Evolutionary conservation across 495 filamentous ascomycete genomes (phyloP).

Genomic region (Pyrenula massariospora): DNA sequence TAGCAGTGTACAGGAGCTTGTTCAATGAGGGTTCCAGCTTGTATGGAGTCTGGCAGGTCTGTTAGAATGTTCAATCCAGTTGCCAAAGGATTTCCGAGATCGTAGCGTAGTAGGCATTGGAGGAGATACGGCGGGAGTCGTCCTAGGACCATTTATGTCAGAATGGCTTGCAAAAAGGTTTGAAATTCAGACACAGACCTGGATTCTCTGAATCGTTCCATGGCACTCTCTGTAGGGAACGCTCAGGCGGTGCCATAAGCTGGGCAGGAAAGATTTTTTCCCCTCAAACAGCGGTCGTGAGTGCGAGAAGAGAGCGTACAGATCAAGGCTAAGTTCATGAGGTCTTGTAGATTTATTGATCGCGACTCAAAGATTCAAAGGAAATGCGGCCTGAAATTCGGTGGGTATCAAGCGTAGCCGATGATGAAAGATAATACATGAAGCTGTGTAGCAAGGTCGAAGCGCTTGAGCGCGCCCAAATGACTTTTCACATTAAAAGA

Average conservation of each 20-base stretch:
- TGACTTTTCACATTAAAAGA: too few relatives aligned
- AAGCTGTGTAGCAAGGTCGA: too few relatives aligned
- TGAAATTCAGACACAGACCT: not conserved
- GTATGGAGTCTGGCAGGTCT: slow-evolving; percentile 7
- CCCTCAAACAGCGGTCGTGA: not conserved
- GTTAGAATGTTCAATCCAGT: slow-evolving; percentile 42
- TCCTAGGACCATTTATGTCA: slow-evolving; percentile 26
- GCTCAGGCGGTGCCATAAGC: not conserved
- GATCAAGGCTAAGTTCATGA: not conserved
- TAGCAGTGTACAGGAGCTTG: slow-evolving; percentile 32
- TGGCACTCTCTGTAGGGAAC: not conserved
- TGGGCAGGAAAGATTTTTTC: not conserved
- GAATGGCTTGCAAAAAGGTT: not conserved
- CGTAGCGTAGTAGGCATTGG: slow-evolving; percentile 44
- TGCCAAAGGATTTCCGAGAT: slow-evolving; percentile 34
- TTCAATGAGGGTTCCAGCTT: not conserved
- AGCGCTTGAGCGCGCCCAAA: too few relatives aligned
- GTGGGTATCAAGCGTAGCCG: too few relatives aligned
- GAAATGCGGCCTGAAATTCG: too few relatives aligned
- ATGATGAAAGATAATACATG: too few relatives aligned
- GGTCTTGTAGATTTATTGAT: not conserved
- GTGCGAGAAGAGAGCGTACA: not conserved
- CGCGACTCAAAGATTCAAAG: too few relatives aligned
- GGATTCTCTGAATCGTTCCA: not conserved
- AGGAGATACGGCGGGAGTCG: slow-evolving; percentile 52